Evolutionary conservation across 164 flowering plant genomes (phyloP), one percentile per base, ranked within the genome.

Genomic region (Sextonia rubra): DNA sequence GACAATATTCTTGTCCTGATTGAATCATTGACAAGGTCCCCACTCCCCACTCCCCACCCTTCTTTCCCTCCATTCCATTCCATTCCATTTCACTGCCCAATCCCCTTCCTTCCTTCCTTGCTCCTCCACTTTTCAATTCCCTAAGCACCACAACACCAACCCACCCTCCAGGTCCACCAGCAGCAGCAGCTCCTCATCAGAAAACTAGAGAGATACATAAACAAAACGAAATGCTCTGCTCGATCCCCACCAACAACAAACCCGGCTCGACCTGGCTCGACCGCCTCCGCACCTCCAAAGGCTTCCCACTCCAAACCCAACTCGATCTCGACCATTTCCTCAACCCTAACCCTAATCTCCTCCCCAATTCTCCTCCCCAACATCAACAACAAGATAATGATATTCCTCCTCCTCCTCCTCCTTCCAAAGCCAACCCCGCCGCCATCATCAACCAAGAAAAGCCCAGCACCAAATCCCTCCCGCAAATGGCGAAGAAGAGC

Each of bases 241-340:
- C 90, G n/a, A 69, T 81, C 58, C 60, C 81, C 20, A 62, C 82
- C 76, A 75, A 73, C 9, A 37, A 1, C 58, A 82, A 82, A 74
- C 83, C 92, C 55, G 78, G 77, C 25, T 76, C 90, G 9, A 85
- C 75, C 69, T 93, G 97, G 97, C 86, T 93, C 20, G 91, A 88
- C 81, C 89, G 93, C 58, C 91, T 93, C 77, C 93, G 97, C 1
- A 78, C 89, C 58, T 82, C 82, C 76, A 84, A 82, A 79, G 93
- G 93, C 61, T 83, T 91, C 73, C 86, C 93, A 4, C 60, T 77
- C 70, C 82, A 47, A 69, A 75, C 73, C 65, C 75, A 69, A 72
- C 81, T 61, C 67, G 84, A 79, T 74, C 87, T 89, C 73, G 94
- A 83, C 69, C 82, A 82, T 20, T 88, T 86, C 82, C 87, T 87